Evolutionary conservation across 345 rosid species (phyloP), one percentile per base, ranked within the genome.

Genomic region (Bruguiera sexangula): DNA sequence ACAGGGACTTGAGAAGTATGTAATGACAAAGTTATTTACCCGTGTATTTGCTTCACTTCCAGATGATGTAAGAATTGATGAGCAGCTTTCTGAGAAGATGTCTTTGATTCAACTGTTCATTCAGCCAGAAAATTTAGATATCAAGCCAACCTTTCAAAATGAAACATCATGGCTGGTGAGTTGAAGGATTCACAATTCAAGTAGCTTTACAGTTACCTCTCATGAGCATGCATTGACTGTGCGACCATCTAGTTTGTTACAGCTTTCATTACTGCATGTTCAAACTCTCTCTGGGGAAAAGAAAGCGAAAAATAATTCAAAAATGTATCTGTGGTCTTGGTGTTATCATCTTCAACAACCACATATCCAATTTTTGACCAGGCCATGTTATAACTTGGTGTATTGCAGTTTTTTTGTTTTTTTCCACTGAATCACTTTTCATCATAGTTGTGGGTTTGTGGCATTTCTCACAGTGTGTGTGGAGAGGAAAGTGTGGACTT

Each of bases 1-100:
- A 43, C 87, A 92, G 98, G 96, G 98, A n/a, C 81, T 92, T 76
- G 96, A 95, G 87, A 95, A 95, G 92, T 95, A 90, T 82, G 88
- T 92, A 59, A 90, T 92, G 99, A 90, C 93, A 72, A 95, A 95
- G 85, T 86, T 95, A 69, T 95, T 84, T 79, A 79, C 88, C 39
- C 89, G 87, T 76, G 97, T 90, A 32, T 90, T 95, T 87, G 99
- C 96, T 71, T 90, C 93, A 77, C 77, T 81, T 85, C 87, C 92
- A 66, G 92, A 92, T 74, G 96, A 95, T 71, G 88, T 82, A 61
- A 86, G 87, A 79, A 73, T 73, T 72, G 99, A 95, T 73, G 93
- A 84, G 62, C 81, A 86, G 65, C 84, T 95, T 61, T 85, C 80
- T 63, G 87, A 88, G 83, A 92, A 88, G 83, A 88, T 90, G 81